Evolutionary conservation across 441 rosid species (phyloP), one percentile per base, ranked within the genome.

Genomic region (Populus tomentosa): DNA sequence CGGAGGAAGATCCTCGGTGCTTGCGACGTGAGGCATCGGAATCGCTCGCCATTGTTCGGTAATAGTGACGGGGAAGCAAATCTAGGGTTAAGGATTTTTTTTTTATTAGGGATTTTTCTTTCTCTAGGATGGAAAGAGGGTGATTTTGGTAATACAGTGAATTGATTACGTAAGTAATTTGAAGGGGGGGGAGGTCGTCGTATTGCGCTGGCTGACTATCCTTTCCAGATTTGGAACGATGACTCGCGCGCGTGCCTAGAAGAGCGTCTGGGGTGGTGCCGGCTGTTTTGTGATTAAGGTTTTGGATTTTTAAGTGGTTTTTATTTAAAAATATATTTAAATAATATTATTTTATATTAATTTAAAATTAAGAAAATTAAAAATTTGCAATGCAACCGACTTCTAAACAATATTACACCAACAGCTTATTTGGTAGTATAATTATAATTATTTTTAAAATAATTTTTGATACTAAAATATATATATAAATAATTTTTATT

Each of bases 11-110:
- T 30, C 90, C 93, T 67, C 84, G 90, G 84, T 92, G 96, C 88
- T 91, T 96, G 80, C 90, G 91, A 78, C 82, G 90, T 71, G 86
- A 87, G 72, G 90, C 85, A 64, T 95, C 97, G 74, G 74, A 69
- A 68, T 87, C 98, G 78, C 86, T 89, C 56, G 90, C 90, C 99
- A 96, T 95, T 16, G 70, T 72, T 38, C 73, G 63, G 72, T 28
- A 78, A 20, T 67, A 7, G 38, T 63, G 83, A 59, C 70, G 28
- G 69, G 11, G 81, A 59, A 62, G 10, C 35, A 66, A 80, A 28
- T 77, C 82, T 85, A 88, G 92, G 89, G 30, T 79, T 92, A 85
- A 87, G 89, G 84, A 83, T 87, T 72, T 80, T 73, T 64, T n/a
- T 11, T 23, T 33, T 1, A 35, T 33, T 1, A 0, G 23, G 7